Conservation (phyloP, 805 yeast genomes). For the Ogataea kodamae region DNA sequence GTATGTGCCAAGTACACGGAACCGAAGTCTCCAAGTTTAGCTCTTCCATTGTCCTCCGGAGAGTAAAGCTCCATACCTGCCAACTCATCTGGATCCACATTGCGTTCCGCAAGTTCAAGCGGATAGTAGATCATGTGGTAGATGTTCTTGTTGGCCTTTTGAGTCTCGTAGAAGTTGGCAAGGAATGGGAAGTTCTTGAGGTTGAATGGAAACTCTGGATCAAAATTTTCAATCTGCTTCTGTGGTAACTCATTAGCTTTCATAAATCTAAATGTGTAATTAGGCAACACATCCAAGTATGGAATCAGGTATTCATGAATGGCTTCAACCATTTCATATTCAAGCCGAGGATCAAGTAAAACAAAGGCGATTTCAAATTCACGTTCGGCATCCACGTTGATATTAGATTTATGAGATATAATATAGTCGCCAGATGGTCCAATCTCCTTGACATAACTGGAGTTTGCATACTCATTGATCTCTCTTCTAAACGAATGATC, state of each 20-base stretch:
- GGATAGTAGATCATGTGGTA: constrained; percentile 27
- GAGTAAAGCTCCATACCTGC: constrained; percentile 18
- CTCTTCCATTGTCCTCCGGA: constrained; percentile 18
- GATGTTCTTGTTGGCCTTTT: constrained; percentile 1
- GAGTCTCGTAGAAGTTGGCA: constrained; percentile 15
- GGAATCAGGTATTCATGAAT: constrained; percentile 14
- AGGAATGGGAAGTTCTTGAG: constrained; percentile 25
- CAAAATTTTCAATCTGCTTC: constrained; percentile 9
- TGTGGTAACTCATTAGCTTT: constrained; percentile 2
- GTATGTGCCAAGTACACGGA: constrained; percentile 27
- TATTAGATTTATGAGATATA: constrained; percentile 13
- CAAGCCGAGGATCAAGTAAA: constrained; percentile 12
- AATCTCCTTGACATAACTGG: constrained; percentile 19
- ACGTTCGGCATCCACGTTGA: constrained; percentile 1
- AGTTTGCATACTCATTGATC: constrained; percentile 21
- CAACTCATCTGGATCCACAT: constrained; percentile 14
- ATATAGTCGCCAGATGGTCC: constrained; percentile 3
- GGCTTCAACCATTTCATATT: constrained; percentile 23
- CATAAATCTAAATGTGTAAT: constrained; percentile 11
- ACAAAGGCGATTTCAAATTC: constrained; percentile 11
- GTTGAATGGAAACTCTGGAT: constrained; percentile 22
- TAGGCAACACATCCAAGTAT: constrained; percentile 5
- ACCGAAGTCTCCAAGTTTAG: constrained; percentile 25
- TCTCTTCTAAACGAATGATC: constrained; percentile 32
- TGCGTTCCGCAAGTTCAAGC: constrained; percentile 21